Conservation (phyloP, 768 basidiomycete species). For the Saitozyma sp. region DNA sequence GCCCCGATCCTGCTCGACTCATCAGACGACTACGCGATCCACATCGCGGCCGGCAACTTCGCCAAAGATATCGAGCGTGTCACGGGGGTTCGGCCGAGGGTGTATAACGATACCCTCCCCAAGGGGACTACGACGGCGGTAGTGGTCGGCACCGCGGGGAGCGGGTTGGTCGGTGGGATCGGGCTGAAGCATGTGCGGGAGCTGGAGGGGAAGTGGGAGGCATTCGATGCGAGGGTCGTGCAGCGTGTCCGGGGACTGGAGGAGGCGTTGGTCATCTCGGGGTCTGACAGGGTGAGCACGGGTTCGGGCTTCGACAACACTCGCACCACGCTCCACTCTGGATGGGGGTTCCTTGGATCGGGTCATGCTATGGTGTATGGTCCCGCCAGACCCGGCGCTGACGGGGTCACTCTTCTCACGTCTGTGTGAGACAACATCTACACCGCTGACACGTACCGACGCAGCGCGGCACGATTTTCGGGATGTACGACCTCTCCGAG, state of each 20-base stretch:
- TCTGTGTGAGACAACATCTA: no score
- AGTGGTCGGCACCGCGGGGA: conserved; percentile 68
- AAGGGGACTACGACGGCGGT: conserved; percentile 56
- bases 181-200: conserved; percentile 61
- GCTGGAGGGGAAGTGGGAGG: conserved; percentile 68
- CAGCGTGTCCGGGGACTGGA: conserved; percentile 61
- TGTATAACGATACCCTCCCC: conserved; percentile 60
- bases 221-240: conserved; percentile 61
- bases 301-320: no score
- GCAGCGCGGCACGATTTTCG: conserved; percentile 66
- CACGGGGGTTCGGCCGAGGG: conserved; percentile 59
- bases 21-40: conserved; percentile 33
- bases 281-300: conserved; percentile 58
- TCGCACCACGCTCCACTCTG: neutral
- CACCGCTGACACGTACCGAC: neutral
- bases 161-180: conserved; percentile 60
- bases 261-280: conserved; percentile 68
- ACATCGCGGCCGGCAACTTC: conserved; percentile 62
- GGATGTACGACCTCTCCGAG: conserved; percentile 68
- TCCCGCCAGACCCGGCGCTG: no score
- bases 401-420: no score
- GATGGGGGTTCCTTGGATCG: neutral
- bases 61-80: conserved; percentile 65
- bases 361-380: neutral
- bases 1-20: conserved; percentile 30